Conservation (phyloP, 305 asterid species). For the Solanum hybrid region DNA sequence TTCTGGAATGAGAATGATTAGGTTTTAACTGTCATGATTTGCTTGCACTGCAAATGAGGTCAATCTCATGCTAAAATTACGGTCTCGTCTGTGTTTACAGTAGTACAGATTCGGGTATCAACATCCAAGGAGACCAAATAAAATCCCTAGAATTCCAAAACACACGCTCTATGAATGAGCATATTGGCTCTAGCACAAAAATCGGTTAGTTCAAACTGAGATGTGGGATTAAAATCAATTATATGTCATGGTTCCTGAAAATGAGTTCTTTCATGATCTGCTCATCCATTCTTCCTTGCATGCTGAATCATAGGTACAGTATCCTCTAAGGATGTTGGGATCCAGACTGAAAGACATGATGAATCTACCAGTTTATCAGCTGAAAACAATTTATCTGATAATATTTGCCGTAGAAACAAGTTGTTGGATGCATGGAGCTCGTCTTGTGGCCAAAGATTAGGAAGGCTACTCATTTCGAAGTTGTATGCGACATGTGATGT, state of each 20-base stretch:
- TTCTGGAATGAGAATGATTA: background rate
- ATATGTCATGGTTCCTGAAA: background rate
- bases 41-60: background rate
- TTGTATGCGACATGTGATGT: conserved; percentile 47
- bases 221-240: background rate
- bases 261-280: conserved; percentile 6
- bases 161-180: conserved; percentile 19
- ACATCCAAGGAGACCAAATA: conserved; percentile 27
- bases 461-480: conserved; percentile 45
- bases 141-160: conserved; percentile 21
- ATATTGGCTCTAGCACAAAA: conserved; percentile 25
- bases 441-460: conserved; percentile 37
- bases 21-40: background rate
- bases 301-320: conserved; percentile 20
- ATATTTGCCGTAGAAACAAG: conserved; percentile 27
- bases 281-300: background rate
- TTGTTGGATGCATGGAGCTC: conserved; percentile 58
- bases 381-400: conserved; percentile 9
- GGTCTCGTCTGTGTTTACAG: conserved; percentile 8
- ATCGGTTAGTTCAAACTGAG: conserved; percentile 41
- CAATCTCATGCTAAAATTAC: background rate
- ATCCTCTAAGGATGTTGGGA: conserved; percentile 45
- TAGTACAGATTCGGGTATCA: conserved; percentile 22
- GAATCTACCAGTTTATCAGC: conserved; percentile 23
- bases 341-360: conserved; percentile 40